Base-by-base conservation (phyloP, 208 protist genomes). In the Zelonia costaricensis region DNA sequence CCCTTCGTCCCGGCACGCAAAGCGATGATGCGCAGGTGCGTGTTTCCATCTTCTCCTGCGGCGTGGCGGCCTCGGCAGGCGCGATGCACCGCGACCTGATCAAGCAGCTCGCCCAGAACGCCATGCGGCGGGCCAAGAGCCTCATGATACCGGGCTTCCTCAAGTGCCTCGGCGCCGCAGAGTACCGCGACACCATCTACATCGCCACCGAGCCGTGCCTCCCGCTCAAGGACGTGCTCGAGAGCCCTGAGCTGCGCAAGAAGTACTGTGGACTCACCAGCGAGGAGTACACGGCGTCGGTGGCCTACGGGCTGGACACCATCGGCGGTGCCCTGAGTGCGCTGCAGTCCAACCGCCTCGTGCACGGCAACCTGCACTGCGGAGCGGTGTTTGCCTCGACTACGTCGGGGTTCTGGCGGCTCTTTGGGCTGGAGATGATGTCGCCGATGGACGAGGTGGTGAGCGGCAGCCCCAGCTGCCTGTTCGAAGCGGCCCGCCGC, bases 371-470 rank as follows among this genome's bases (percentile, higher is more conserved):
- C 54, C 77, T 94, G 1, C 74, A 69, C 52, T 64, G 43, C 22
- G 74, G 88, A 27, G 66, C 87, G 3, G 72, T 97, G 20, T 97
- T 78, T 71, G 76, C 93, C 9, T 42, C 79, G 13, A 36, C 66
- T 0, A 45, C 62, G 15, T 68, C 65, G n/a, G 90, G 90, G 18
- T 75, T 83, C 59, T 97, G 92, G 90, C 56, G 80, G 1, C 69
- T 97, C 1, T 94, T 83, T 56, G 86, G 89, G 0, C 57, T 96
- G 9, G 92, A 95, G 78, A 65, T 93, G 4, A 68, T 78, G 12
- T 72, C 57, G 28, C 13, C 57, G 25, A 16, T 39, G n/a, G 66
- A 65, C 7, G 66, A 72, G 18, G 31, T 65, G 40, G 55, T n/a
- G n/a, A 36, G 16, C 4, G 30, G 54, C 33, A 40, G 4, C 23